phyloP scores from a whole-genome alignment of 495 filamentous ascomycete genomes.

The Neurospora sp. region DNA sequence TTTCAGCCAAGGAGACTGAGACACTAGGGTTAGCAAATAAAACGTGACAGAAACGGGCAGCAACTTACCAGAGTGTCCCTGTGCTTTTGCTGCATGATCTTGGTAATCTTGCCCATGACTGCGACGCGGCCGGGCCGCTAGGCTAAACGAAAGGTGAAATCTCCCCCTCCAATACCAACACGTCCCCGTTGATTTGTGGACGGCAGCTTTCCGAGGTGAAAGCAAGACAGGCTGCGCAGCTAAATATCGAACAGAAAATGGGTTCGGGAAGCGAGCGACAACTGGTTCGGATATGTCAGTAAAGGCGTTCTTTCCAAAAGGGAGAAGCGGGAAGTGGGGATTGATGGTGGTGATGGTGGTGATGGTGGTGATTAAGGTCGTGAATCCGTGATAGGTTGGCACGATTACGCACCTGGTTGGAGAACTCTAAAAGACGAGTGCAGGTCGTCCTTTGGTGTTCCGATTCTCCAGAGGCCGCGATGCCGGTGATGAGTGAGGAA shows the following conservation, averaged over 20 bases:
- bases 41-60: neutral
- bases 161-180: conserved; percentile 40
- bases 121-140: conserved; percentile 45
- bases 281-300: neutral
- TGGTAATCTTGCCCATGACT: conserved; percentile 94
- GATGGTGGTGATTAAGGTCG: too few species aligned
- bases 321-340: neutral
- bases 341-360: neutral
- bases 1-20: conserved; percentile 74
- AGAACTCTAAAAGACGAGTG: conserved; percentile 24
- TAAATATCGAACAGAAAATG: neutral
- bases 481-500: neutral
- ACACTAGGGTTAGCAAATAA: neutral
- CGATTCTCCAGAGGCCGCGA: neutral
- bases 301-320: neutral
- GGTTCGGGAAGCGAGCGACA: conserved; percentile 8
- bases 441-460: conserved; percentile 22
- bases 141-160: conserved; percentile 24
- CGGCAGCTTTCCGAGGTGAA: conserved; percentile 25
- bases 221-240: neutral
- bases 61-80: conserved; percentile 80
- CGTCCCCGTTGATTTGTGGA: conserved; percentile 21
- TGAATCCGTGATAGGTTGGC: neutral
- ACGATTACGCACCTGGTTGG: conserved; percentile 7
- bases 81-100: conserved; percentile 84